Conservation (phyloP, 208 protist species). For the Balamuthia mandrillaris region DNA sequence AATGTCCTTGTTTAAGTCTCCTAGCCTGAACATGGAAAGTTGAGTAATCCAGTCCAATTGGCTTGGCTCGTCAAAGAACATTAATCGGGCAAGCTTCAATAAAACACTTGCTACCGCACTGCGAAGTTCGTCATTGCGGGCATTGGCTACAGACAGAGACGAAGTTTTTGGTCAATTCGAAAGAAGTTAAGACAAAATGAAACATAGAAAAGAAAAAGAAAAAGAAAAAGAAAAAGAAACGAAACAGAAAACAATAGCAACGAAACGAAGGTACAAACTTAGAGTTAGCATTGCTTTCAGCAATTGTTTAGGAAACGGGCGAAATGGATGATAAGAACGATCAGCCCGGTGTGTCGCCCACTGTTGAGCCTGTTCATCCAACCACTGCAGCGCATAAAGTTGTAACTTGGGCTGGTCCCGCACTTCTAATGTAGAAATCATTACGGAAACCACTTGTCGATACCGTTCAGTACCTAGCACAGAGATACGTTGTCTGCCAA, state of each 20-base stretch:
- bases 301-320: neutral
- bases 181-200: too few relatives aligned
- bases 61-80: too few relatives aligned
- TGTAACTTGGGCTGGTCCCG: neutral
- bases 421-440: too few relatives aligned
- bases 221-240: neutral
- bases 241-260: neutral
- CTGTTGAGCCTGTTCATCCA: neutral
- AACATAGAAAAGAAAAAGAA: too few relatives aligned
- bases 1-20: constrained; percentile 27
- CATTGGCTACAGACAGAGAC: too few relatives aligned
- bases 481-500: neutral
- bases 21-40: too few relatives aligned
- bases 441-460: neutral
- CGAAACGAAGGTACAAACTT: neutral
- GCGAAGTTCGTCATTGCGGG: too few relatives aligned
- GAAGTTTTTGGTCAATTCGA: too few relatives aligned
- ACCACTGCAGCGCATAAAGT: neutral
- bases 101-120: too few relatives aligned
- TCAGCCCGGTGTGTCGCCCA: neutral
- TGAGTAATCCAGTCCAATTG: too few relatives aligned
- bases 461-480: neutral
- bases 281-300: neutral
- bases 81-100: too few relatives aligned
- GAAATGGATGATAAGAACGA: neutral